Conservation (phyloP, 75 land plant species). For the Larix kaempferi region DNA sequence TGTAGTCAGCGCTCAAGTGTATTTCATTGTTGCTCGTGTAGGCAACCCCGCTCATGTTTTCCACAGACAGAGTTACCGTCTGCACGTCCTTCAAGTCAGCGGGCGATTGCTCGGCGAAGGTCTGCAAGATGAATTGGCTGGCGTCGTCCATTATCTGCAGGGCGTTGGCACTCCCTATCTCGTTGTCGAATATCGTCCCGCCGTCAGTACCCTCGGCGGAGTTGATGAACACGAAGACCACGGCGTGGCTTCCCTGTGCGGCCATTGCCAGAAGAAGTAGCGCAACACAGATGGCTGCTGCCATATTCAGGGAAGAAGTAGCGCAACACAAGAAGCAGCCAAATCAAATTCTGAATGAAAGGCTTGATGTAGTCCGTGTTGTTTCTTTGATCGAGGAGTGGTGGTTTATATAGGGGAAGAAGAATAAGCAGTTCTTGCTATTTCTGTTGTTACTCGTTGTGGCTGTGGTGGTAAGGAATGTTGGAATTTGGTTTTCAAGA, state of each 20-base stretch:
- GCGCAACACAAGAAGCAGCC: too few species aligned
- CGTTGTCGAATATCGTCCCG: slow-evolving; percentile 18
- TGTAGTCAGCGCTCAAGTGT: slow-evolving; percentile 31
- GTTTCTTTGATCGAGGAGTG: too few species aligned
- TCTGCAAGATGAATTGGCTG: slow-evolving; percentile 25
- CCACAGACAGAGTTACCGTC: slow-evolving; percentile 26
- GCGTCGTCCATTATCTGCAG: slow-evolving; percentile 10
- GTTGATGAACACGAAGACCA: slow-evolving; percentile 23
- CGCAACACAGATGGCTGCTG: too few species aligned
- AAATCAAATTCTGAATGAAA: too few species aligned
- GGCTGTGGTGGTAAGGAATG: too few species aligned
- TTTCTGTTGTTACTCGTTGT: too few species aligned
- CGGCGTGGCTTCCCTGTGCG: slow-evolving; percentile 10
- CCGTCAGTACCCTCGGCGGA: slow-evolving; percentile 19
- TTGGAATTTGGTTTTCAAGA: too few species aligned
- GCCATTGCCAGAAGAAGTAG: too few species aligned
- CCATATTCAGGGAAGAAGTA: too few species aligned
- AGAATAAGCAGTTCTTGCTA: too few species aligned
- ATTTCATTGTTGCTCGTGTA: slow-evolving; percentile 37
- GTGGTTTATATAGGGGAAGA: too few species aligned
- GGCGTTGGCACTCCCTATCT: slow-evolving; percentile 24
- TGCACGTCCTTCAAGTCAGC: slow-evolving; percentile 25
- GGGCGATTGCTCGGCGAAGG: slow-evolving; percentile 13
- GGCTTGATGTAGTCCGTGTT: too few species aligned
- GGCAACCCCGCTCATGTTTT: slow-evolving; percentile 33